These are phyloP conservation scores for Trypanosomatidae sp. DNA, from an alignment of 208 protist genomes.

Conservation along the genomic window DNA sequence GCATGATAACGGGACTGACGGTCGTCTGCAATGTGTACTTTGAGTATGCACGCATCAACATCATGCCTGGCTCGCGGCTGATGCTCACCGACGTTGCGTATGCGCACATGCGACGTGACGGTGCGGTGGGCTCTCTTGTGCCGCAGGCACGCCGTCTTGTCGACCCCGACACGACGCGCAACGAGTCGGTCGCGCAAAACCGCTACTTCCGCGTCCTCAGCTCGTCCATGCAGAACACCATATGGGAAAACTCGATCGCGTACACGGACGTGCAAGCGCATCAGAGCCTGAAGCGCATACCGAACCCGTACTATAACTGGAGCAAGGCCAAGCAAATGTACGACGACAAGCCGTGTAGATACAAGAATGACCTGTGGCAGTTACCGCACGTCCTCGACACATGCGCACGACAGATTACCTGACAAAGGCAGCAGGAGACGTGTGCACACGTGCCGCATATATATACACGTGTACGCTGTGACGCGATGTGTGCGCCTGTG, in stretches of 20 bases:
- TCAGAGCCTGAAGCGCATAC: conserved; percentile 40
- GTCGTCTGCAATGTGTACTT: conserved; percentile 33
- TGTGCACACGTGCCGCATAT: too few relatives aligned
- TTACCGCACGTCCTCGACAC: conserved; percentile 63
- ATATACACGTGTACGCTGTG: too few relatives aligned
- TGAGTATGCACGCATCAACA: conserved; percentile 56
- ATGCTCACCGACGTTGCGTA: conserved; percentile 74
- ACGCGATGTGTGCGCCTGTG: too few relatives aligned
- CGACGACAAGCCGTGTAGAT: conserved; percentile 34
- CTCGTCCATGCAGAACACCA: conserved; percentile 52
- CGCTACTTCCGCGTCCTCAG: conserved; percentile 57
- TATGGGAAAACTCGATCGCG: conserved; percentile 67
- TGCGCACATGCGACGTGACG: conserved; percentile 41
- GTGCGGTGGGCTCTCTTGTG: conserved; percentile 50
- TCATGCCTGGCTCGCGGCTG: conserved; percentile 41
- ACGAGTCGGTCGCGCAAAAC: conserved; percentile 57
- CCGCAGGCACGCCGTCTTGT: conserved; percentile 44
- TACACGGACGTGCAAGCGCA: too few relatives aligned
- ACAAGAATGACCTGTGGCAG: conserved; percentile 80
- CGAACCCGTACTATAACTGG: conserved; percentile 84
- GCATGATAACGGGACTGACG: conserved; percentile 42
- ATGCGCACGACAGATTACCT: too few relatives aligned
- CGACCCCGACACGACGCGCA: conserved; percentile 74
- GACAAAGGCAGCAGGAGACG: too few relatives aligned
- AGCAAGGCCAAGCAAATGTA: conserved; percentile 66